Evolutionary conservation across 1,284 basidiomycete species (phyloP).

Genomic region (Mixia osmundae): DNA sequence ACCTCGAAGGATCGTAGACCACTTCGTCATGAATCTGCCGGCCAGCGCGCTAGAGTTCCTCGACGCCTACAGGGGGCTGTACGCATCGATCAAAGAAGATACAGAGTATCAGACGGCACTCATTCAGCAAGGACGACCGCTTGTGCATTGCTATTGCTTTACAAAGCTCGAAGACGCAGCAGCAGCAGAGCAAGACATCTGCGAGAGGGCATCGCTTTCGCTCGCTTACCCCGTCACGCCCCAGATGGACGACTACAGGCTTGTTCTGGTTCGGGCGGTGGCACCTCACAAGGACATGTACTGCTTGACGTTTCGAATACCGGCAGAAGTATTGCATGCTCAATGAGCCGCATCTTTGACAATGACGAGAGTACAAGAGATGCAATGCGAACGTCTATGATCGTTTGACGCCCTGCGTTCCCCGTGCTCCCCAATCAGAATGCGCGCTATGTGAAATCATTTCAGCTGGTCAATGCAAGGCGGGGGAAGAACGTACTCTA

Average conservation of each 20-base stretch:
- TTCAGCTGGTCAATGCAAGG: no score
- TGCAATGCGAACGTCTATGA: no score
- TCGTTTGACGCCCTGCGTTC: no score
- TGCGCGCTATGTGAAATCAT: no score
- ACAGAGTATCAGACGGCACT: conserved; percentile 1
- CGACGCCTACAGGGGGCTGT: conserved; percentile 57
- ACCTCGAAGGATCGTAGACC: conserved; percentile 34
- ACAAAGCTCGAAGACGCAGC: conserved; percentile 75
- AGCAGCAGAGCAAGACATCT: conserved; percentile 48
- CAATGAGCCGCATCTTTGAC: not conserved
- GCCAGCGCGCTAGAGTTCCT: conserved; percentile 76
- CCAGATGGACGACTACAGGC: conserved; percentile 25
- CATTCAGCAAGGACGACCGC: conserved; percentile 42
- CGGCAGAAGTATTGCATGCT: conserved; percentile 27
- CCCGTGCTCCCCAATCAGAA: no score
- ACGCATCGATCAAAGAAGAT: conserved; percentile 25
- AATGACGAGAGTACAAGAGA: no score
- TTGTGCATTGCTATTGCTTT: conserved; percentile 93
- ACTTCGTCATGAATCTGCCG: conserved; percentile 95
- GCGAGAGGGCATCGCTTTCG: conserved; percentile 45
- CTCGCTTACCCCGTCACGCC: conserved; percentile 36
- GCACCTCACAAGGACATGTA: conserved; percentile 98
- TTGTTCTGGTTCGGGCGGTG: conserved; percentile 72
- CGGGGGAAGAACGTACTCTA: no score
- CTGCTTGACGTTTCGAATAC: conserved; percentile 76